phyloP scores from a whole-genome alignment of 192 early-diverging fungal species.

The Gamsiella multidivaricata region DNA sequence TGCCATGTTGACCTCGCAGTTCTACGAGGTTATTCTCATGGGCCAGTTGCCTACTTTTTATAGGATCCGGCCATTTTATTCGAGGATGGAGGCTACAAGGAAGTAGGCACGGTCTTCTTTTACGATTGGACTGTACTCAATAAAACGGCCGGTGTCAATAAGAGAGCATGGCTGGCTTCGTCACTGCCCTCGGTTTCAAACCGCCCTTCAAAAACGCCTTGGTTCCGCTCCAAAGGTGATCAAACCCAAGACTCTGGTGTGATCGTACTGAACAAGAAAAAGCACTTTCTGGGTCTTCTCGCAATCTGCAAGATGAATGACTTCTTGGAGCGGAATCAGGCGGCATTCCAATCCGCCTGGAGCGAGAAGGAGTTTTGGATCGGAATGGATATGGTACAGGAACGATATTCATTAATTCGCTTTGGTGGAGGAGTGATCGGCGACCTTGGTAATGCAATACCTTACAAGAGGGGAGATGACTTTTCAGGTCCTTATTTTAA shows the following conservation, averaged over 20 bases:
- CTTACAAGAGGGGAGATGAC: conserved; percentile 5
- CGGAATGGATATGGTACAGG: conserved; percentile 66
- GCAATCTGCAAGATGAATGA: conserved; percentile 67
- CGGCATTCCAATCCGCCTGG: conserved; percentile 53
- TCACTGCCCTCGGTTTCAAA: conserved; percentile 56
- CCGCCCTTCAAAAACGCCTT: conserved; percentile 51
- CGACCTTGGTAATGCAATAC: conserved; percentile 46
- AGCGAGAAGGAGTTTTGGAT: conserved; percentile 81
- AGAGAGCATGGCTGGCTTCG: conserved; percentile 60
- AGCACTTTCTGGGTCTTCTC: conserved; percentile 62
- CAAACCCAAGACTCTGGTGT: conserved; percentile 74
- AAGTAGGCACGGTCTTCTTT: conserved; percentile 66
- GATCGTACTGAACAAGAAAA: conserved; percentile 62
- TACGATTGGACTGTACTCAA: conserved; percentile 64
- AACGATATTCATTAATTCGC: conserved; percentile 60
- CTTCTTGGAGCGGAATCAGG: conserved; percentile 45
- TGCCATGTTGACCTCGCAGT: conserved; percentile 66
- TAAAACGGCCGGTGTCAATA: neutral
- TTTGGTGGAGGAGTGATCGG: conserved; percentile 63
- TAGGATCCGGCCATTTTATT: conserved; percentile 66
- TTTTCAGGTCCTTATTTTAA: conserved; percentile 9
- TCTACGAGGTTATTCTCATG: conserved; percentile 68
- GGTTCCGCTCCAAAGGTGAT: conserved; percentile 43
- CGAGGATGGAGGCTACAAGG: conserved; percentile 53
- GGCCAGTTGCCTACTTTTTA: conserved; percentile 75